Percentiles rank a stretch among this genome's conserved stretches.
phyloP scores from a whole-genome alignment of 2,329 filamentous ascomycete species.

The Aureobasidium uvarum region DNA sequence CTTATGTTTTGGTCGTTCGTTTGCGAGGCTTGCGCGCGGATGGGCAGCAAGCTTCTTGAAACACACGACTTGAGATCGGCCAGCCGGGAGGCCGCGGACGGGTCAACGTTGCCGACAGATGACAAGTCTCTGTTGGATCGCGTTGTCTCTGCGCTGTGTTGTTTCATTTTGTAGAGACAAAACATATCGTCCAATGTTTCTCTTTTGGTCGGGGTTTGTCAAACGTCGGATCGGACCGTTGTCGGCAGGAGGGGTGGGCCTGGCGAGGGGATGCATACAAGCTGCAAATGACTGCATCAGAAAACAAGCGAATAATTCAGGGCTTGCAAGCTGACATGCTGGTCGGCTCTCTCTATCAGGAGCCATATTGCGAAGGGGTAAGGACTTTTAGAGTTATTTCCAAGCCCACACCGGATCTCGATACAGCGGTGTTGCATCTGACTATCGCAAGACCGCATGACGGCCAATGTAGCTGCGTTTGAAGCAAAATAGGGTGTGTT shows the following conservation, averaged over 20 bases:
- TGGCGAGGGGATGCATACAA: constrained; percentile 20
- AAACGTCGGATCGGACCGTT: constrained; percentile 22
- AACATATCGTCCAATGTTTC: constrained; percentile 19
- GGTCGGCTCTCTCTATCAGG: constrained; percentile 6
- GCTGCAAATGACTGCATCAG: not conserved
- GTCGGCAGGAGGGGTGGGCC: constrained; percentile 7
- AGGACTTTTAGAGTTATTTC: not conserved
- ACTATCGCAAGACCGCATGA: constrained; percentile 16
- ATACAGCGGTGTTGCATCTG: constrained; percentile 5
- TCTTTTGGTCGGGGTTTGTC: constrained; percentile 4
- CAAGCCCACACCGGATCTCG: not conserved
- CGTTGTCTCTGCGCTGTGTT: not conserved
- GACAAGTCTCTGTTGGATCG: constrained; percentile 16
- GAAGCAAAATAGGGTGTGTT: not conserved
- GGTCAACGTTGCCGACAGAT: constrained; percentile 24
- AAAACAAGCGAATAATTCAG: constrained; percentile 3
- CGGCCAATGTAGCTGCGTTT: not conserved
- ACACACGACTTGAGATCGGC: constrained; percentile 11
- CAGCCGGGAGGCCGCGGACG: constrained; percentile 13
- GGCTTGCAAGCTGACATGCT: constrained; percentile 11
- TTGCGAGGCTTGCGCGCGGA: constrained; percentile 1
- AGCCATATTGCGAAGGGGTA: constrained; percentile 10
- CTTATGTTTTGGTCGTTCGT: constrained; percentile 19
- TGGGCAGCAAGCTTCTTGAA: constrained; percentile 1
- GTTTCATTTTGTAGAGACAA: constrained; percentile 21